Evolutionary conservation across 805 yeast genomes (phyloP), one percentile per base, ranked within the genome.

Genomic region (Metschnikowia lochheadii): DNA sequence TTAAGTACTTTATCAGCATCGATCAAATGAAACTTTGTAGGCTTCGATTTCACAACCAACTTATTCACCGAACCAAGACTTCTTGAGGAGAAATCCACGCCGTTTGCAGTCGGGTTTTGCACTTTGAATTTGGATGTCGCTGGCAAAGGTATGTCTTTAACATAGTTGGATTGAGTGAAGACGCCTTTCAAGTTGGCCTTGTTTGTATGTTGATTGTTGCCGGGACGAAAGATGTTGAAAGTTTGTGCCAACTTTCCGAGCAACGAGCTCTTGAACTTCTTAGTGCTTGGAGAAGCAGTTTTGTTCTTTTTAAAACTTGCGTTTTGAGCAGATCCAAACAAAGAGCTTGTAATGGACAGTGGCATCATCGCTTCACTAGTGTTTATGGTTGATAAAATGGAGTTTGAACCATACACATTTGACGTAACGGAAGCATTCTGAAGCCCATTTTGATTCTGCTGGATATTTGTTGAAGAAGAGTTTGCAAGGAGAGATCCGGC

Each of bases 1-100:
- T 57, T 64, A 47, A 74, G 62, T 0, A 74, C 76, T 48, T 66
- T 68, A 51, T 73, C 71, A 1, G 77, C 73, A 52, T 74, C 68
- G 40, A 74, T 73, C 29, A 71, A 54, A 52, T 73, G 77, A 53
- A 66, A 74, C 39, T 70, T 70, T 40, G 65, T 57, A 2, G 78
- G 78, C 48, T 69, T 70, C 2, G 75, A 65, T 44, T 70, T 70
- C 44, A 74, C 69, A 5, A 72, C 65, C 43, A 74, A 60, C 43
- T 67, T 64, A 48, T 68, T 71, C 50, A 69, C 57, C 33, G 66
- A 65, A 1, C 70, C 69, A 15, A 43, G 29, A 5, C 38, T 40
- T 44, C 23, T 44, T 14, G 46, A 23, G 32, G 46, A 6, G 8
- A 44, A 3, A 17, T 17, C 38, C 43, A n/a, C 14, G 3, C 18